phyloP scores from a whole-genome alignment of 306 rosid genomes.

The Sicyos edulis region DNA sequence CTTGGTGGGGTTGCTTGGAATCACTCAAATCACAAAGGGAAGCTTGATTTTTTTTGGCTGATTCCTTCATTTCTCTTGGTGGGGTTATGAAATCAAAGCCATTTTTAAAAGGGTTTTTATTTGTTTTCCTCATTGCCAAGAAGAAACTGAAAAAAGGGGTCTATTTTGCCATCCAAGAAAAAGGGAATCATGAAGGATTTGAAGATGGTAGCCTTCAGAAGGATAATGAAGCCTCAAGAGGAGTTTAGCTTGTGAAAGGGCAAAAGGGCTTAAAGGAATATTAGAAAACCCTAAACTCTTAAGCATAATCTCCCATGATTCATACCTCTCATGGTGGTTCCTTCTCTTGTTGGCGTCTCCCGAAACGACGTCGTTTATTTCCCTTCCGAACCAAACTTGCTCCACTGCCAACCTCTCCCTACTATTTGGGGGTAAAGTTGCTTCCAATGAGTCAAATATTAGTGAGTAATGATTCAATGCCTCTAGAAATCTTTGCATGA shows the following conservation, averaged over 20 bases:
- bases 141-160: constrained; percentile 49
- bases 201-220: constrained; percentile 47
- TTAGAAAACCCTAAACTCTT: constrained; percentile 36
- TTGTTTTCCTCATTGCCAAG: constrained; percentile 31
- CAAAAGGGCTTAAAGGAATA: constrained; percentile 44
- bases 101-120: neutral
- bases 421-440: constrained; percentile 46
- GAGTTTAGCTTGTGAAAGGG: constrained; percentile 50
- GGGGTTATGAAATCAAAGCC: neutral
- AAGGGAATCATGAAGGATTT: constrained; percentile 32
- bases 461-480: constrained; percentile 43
- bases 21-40: neutral
- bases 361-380: constrained; percentile 35
- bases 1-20: constrained; percentile 10
- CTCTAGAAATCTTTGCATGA: constrained; percentile 33
- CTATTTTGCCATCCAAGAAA: constrained; percentile 48
- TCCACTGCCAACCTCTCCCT: constrained; percentile 43
- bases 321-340: constrained; percentile 32
- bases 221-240: constrained; percentile 54
- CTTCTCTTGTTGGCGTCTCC: constrained; percentile 22
- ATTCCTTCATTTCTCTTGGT: neutral
- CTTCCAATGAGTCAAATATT: constrained; percentile 44
- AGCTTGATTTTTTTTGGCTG: neutral
- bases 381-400: constrained; percentile 43
- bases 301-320: constrained; percentile 40